Base-by-base conservation (phyloP, 2,329 filamentous ascomycete species). In the Bertia moriformis region DNA sequence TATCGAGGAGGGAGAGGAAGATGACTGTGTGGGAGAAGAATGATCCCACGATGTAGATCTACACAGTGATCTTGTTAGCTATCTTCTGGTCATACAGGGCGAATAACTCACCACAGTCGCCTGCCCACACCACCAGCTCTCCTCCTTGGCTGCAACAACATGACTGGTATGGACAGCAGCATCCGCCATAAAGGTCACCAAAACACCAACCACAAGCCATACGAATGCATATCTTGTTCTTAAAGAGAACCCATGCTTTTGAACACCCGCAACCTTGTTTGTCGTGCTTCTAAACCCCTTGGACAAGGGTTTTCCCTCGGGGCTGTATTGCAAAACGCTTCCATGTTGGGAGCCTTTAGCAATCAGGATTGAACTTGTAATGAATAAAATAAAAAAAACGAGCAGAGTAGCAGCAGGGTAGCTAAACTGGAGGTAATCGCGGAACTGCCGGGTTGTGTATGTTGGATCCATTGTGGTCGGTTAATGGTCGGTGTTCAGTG, bases 1-100 rank as follows among this genome's bases (percentile, higher is more conserved):
- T 83, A 57, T 95, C 88, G 50, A 93, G 69, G 42, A 96, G 71
- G 19, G 87, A 87, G 51, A 95, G 81, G 47, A 93, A 70, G 47
- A 94, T 72, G 48, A 94, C 78, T 38, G 83, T 70, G 62, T 93
- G 91, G 45, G 89, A 76, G 65, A 93, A 94, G 47, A 87, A 82
- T 35, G 84, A 81, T 40, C 81, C 85, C 41, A 85, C 73, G 45
- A 93, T 67, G 58, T 93, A 93, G 52, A 93, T 80, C 87, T 94
- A 51, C n/a, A n/a, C n/a, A n/a, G n/a, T n/a, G n/a, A n/a, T n/a
- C n/a, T n/a, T n/a, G n/a, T 7, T 10, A 22, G 37, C 29, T 22
- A 20, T 33, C 39, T 14, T 41, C 48, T 51, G 49, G 38, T 41
- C 39, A 29, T 39, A 36, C n/a, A n/a, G n/a, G n/a, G n/a, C n/a